Conservation (phyloP, 345 rosid genomes). For the Odontarrhena argentea region DNA sequence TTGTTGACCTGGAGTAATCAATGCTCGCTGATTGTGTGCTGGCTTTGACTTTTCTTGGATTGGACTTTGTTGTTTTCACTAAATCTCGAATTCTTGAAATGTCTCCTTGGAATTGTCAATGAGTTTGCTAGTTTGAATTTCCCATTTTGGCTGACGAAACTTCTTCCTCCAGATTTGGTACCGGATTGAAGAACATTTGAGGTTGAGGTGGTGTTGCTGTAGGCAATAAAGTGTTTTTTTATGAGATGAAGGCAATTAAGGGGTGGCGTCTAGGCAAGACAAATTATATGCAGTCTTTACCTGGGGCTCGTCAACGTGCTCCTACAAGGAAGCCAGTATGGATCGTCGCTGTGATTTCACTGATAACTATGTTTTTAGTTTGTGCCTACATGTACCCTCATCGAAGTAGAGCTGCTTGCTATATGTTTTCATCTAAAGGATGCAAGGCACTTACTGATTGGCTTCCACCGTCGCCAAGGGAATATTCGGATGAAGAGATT, state of each 20-base stretch:
- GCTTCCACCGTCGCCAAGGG: slow-evolving; percentile 93
- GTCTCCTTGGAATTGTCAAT: slow-evolving; percentile 22
- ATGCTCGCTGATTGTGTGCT: slow-evolving; percentile 21
- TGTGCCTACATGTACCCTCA: slow-evolving; percentile 90
- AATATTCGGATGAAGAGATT: slow-evolving; percentile 73
- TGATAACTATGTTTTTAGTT: slow-evolving; percentile 75
- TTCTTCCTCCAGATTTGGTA: slow-evolving; percentile 9
- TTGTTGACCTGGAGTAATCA: slow-evolving; percentile 33
- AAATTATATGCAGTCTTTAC: slow-evolving; percentile 64
- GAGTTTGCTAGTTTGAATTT: not conserved
- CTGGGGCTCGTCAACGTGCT: slow-evolving; percentile 69
- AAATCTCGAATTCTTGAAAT: not conserved
- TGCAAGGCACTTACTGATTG: slow-evolving; percentile 81
- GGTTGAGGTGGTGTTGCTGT: slow-evolving; percentile 28
- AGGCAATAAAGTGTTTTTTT: slow-evolving; percentile 29
- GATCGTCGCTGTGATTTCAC: slow-evolving; percentile 72
- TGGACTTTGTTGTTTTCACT: not conserved
- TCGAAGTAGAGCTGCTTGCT: slow-evolving; percentile 64
- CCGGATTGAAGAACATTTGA: slow-evolving; percentile 5
- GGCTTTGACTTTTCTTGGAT: slow-evolving; percentile 35
- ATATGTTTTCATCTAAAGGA: slow-evolving; percentile 73
- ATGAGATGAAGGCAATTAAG: slow-evolving; percentile 38
- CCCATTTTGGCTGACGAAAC: slow-evolving; percentile 16
- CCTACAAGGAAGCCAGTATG: slow-evolving; percentile 74
- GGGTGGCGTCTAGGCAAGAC: slow-evolving; percentile 46